Conservation (phyloP, 345 rosid genomes). For the Dimocarpus longan region DNA sequence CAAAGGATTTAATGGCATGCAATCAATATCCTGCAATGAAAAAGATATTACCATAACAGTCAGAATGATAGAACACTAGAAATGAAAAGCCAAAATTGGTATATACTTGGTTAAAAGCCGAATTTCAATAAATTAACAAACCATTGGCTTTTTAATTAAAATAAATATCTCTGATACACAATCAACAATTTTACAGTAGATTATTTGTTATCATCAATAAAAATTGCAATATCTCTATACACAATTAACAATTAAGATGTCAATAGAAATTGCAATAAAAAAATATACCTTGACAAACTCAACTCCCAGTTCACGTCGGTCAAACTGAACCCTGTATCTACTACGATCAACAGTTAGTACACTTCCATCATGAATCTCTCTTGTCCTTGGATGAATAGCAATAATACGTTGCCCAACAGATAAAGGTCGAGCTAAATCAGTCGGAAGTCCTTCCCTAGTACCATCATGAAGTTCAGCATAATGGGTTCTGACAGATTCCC, state of each 20-base stretch:
- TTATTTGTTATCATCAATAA: neutral
- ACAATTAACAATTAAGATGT: neutral
- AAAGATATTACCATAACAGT: conserved; percentile 18
- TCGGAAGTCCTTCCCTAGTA: conserved; percentile 74
- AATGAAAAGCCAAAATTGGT: conserved; percentile 4
- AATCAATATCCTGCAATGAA: conserved; percentile 73
- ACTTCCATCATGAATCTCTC: conserved; percentile 76
- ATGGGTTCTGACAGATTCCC: conserved; percentile 77
- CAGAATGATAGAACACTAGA: neutral
- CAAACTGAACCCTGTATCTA: conserved; percentile 70
- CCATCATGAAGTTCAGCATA: conserved; percentile 71
- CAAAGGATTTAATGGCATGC: conserved; percentile 72
- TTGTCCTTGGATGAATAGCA: conserved; percentile 67
- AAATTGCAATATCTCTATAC: neutral
- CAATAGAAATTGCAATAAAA: conserved; percentile 10
- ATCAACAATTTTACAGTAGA: neutral
- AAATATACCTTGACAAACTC: conserved; percentile 70
- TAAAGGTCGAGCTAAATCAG: conserved; percentile 79
- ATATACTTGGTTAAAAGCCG: neutral
- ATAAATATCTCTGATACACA: neutral
- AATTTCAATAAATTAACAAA: neutral
- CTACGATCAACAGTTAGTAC: conserved; percentile 69
- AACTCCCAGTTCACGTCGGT: conserved; percentile 61
- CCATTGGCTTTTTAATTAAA: neutral
- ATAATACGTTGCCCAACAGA: conserved; percentile 74